Base-by-base conservation (phyloP, 306 rosid genomes). In the Parietaria judaica region DNA sequence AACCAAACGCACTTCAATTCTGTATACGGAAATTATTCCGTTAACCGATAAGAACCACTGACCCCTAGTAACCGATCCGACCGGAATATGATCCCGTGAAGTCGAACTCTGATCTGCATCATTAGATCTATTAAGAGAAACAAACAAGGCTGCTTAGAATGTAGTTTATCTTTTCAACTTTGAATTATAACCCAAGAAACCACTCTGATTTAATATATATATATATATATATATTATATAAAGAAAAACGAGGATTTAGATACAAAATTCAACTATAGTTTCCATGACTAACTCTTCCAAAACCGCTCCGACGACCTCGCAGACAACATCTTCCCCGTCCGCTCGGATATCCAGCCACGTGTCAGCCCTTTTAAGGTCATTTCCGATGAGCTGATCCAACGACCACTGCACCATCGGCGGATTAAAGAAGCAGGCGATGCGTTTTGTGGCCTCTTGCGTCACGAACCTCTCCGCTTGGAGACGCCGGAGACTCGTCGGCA, bases 251-350 rank as follows among this genome's bases (percentile, higher is more conserved):
- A 47, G 3, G 37, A 65, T 58, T 69, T 49, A 72, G 36, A 58
- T 35, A 55, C 63, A 68, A 75, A 65, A 80, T 59, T 76, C 83
- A 72, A 56, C 55, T 23, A 78, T 68, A 34, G 81, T 69, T 73
- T 88, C 96, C 75, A 72, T 53, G 8, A 84, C 56, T 58, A 88
- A 60, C 15, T 79, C 79, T 69, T 77, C 81, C 45, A 91, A 75
- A 73, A 78, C 75, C 46, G 66, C 64, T 67, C 79, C 83, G 41
- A 68, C 82, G 58, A 77, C 60, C 63, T 83, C 83, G 15, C 52
- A 51, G 53, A 70, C 73, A 11, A 75, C 51, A 35, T 74, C 81
- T 76, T 81, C 79, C 45, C 46, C 59, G 61, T 78, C 88, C 52
- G 34, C 61, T 38, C 66, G 66, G 64, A 62, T 61, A 66, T 75